Evolutionary conservation across 352 stramenopile species (phyloP), one percentile per base, ranked within the genome.

Genomic region (Pythium grandisporangium): DNA sequence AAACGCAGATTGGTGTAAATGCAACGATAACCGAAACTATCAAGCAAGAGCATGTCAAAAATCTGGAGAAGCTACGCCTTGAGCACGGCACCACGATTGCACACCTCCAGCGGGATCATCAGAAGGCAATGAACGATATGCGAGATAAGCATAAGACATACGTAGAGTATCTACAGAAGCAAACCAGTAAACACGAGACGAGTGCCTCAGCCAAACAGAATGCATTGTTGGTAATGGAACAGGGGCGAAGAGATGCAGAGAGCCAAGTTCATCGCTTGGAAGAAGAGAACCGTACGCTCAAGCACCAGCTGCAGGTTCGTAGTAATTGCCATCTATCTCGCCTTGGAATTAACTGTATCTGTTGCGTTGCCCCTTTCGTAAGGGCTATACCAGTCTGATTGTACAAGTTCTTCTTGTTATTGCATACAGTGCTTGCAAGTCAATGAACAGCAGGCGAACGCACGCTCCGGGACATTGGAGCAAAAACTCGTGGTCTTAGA

Each of bases 151-250:
- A 86, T 37, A 58, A 37, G 20, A 55, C 48, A 13, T 77, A 77
- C 30, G 24, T 81, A 5, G 61, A 74, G 24, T 70, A 51, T 23
- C 34, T 84, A 23, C 55, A 82, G 37, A 70, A 69, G 34, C 54
- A 82, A 41, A 74, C 62, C 3, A 36, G 20, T 5, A 55, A 70
- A 0, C 17, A 63, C 6, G 50, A 62, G 3, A 33, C 51, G 21
- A 48, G 36, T 20, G 48, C 62, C 7, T 36, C 53, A 30, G 48
- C 58, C 12, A 56, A 51, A n/a, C 58, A 56, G 7, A 50, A 63
- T 6, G 46, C 48, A 5, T 36, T 66, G 10, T 17, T 53, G 6
- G 58, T 51, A 11, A 51, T 67, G 41, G 52, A 73, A 46, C 40
- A 13, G n/a, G 42, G 77, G 58, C 24, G 75, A 20, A 20, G 25